A percentile compares a stretch with the other conserved stretches of the same genome.
Conservation (phyloP, 331 rosid species). For the Arachis monticola region DNA sequence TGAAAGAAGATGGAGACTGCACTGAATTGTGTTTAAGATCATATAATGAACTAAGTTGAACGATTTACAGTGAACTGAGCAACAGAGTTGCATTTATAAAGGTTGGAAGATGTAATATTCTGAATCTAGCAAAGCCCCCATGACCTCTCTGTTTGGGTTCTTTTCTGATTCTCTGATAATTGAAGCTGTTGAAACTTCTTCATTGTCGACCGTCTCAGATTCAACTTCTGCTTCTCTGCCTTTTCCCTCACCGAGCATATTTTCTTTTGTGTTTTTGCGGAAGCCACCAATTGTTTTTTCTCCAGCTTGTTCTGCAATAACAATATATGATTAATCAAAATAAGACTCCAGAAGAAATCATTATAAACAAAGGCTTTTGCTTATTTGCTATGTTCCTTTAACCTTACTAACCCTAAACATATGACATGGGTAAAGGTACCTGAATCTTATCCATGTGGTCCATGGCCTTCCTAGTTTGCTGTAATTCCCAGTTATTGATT, state of each 20-base stretch:
- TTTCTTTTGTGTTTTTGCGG: conserved; percentile 50
- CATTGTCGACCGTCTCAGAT: conserved; percentile 50
- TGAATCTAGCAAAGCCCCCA: conserved; percentile 24
- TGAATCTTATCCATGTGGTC: conserved; percentile 63
- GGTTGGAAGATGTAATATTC: background rate
- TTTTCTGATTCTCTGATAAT: conserved; percentile 3
- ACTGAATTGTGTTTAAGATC: background rate
- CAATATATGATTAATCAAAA: background rate
- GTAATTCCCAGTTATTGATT: conserved; percentile 60
- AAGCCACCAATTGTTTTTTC: conserved; percentile 49
- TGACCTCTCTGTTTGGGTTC: conserved; percentile 27
- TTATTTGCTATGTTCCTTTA: too few species aligned
- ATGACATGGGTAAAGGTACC: conserved; percentile 38
- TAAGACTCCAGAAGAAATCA: too few species aligned
- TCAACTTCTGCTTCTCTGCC: conserved; percentile 59
- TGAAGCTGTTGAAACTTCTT: conserved; percentile 46
- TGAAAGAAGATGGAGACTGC: background rate
- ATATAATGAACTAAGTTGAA: conserved; percentile 2
- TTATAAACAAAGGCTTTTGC: background rate
- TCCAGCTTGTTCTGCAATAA: conserved; percentile 59
- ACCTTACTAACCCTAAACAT: too few species aligned
- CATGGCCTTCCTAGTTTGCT: conserved; percentile 55
- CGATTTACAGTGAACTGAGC: background rate
- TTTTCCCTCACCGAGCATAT: conserved; percentile 52
- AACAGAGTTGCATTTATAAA: background rate